phyloP scores from a whole-genome alignment of 306 rosid species.

The Echinosophora koreensis region DNA sequence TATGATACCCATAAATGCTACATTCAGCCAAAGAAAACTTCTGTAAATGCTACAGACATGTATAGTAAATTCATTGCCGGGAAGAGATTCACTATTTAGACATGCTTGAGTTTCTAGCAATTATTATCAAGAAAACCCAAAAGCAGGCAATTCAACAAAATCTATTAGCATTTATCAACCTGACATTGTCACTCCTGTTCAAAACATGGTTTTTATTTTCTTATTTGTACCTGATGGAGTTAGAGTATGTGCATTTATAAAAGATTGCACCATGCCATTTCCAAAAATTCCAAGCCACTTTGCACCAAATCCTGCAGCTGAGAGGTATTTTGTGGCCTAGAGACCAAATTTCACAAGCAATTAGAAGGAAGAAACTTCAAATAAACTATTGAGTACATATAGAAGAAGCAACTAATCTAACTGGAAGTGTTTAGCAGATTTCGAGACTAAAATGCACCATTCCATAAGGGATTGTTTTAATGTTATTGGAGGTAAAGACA shows the following conservation, averaged over 20 bases:
- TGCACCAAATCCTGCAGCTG: conserved; percentile 97
- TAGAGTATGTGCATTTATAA: conserved; percentile 80
- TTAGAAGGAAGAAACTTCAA: conserved; percentile 39
- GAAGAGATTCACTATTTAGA: conserved; percentile 20
- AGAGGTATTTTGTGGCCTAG: conserved; percentile 89
- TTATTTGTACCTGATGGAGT: conserved; percentile 65
- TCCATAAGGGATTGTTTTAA: conserved; percentile 5
- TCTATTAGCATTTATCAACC: conserved; percentile 26
- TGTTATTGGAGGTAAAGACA: conserved; percentile 5
- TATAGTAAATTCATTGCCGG: neutral
- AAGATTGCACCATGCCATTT: conserved; percentile 93
- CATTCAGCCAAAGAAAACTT: conserved; percentile 27
- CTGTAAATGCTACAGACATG: conserved; percentile 14
- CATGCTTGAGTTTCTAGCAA: conserved; percentile 20
- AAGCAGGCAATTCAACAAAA: conserved; percentile 24
- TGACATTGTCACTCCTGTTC: neutral
- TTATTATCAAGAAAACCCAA: conserved; percentile 15
- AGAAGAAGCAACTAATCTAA: conserved; percentile 41
- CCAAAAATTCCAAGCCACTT: conserved; percentile 86
- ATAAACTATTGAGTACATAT: conserved; percentile 7
- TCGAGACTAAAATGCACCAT: conserved; percentile 32
- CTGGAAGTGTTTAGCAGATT: conserved; percentile 30
- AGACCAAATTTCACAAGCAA: conserved; percentile 51
- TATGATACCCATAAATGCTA: conserved; percentile 10
- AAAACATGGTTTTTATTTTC: conserved; percentile 39